phyloP scores from a whole-genome alignment of 1,284 basidiomycete species.

The Schizophyllum commune region DNA sequence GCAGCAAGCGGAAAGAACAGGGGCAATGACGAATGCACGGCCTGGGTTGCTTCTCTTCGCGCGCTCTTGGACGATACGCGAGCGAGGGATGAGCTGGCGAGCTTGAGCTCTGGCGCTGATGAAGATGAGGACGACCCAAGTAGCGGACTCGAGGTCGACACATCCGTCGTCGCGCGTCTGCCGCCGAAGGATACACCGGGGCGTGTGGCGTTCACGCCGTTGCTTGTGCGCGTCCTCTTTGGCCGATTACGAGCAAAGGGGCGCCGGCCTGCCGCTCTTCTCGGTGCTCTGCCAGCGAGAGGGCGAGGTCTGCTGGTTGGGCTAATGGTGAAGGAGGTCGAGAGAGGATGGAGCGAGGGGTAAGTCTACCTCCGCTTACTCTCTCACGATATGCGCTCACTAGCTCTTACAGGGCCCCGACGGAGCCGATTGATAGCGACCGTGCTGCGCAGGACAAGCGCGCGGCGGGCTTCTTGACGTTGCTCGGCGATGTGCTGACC shows the following conservation, averaged over 20 bases:
- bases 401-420: conserved; percentile 46
- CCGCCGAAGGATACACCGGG: too few relatives aligned
- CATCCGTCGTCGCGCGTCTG: conserved; percentile 36
- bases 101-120: conserved; percentile 57
- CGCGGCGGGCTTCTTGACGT: conserved; percentile 61
- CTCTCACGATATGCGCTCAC: neutral
- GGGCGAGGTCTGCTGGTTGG: conserved; percentile 67
- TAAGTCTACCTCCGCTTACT: too few relatives aligned
- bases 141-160: conserved; percentile 51
- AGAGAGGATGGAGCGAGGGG: neutral
- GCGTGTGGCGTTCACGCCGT: too few relatives aligned
- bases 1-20: too few relatives aligned
- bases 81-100: conserved; percentile 84
- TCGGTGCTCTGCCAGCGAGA: conserved; percentile 46
- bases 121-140: conserved; percentile 42
- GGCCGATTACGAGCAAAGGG: conserved; percentile 82
- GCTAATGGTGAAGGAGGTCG: conserved; percentile 70
- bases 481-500: conserved; percentile 80
- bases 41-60: conserved; percentile 29
- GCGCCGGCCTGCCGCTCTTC: conserved; percentile 68
- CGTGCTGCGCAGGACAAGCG: too few relatives aligned
- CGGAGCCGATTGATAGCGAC: conserved; percentile 23
- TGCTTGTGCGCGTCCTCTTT: conserved; percentile 60
- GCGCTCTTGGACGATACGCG: conserved; percentile 78
- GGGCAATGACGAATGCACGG: too few relatives aligned